Evolutionary conservation across 208 protist genomes (phyloP), one percentile per base, ranked within the genome.

Genomic region (Phytomonas serpens): DNA sequence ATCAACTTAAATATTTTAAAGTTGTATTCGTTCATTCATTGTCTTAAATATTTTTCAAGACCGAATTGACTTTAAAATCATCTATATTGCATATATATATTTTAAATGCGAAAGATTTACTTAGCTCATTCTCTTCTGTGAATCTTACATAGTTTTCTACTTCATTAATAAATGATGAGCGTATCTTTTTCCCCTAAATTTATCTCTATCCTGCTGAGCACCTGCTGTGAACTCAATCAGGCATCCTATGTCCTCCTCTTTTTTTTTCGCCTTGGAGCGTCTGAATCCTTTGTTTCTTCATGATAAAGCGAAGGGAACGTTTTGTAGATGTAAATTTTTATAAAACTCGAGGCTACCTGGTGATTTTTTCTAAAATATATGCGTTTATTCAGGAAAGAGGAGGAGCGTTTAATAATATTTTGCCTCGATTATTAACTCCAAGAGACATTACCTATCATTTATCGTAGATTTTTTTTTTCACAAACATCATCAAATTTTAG

Each of bases 101-200:
- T 57, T 52, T 23, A 57, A 57, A 57, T 51, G 27, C 27, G 16
- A 13, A 36, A 51, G 23, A 61, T 19, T 7, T 19, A 6, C n/a
- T 42, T 42, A 61, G 33, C 7, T 70, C 67, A 64, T 70, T 64
- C 29, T 70, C 23, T 63, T 70, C 42, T 69, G 16, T 64, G 33
- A 36, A 61, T 64, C 67, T 61, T 47, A 23, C 38, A 51, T 65
- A 9, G 67, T 42, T 61, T 67, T 19, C n/a, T 67, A 9, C n/a
- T 40, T 64, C 11, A 5, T 57, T 27, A 27, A 57, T 27, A 57
- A 57, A 7, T 57, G 19, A 57, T 57, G 19, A 6, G 47, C 0
- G 16, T 27, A 19, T 23, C 7, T 57, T 57, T 23, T 57, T 57
- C 19, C 47, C 27, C 47, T 6, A 57, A 27, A 57, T 57, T 57